Evolutionary conservation across 2,329 filamentous ascomycete genomes (phyloP).

Genomic region (Epichloe festucae): DNA sequence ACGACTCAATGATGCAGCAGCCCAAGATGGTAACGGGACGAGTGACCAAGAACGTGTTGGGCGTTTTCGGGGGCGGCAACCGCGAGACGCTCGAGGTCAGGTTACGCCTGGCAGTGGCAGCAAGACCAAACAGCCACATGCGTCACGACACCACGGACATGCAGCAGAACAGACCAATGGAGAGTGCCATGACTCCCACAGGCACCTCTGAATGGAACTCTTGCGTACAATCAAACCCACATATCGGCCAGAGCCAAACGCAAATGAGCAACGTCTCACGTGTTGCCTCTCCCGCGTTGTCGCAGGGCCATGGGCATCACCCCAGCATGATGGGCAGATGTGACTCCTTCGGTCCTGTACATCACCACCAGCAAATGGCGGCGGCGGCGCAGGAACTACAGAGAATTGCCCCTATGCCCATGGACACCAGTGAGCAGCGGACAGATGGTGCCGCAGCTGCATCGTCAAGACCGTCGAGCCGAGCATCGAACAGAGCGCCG

Average conservation of each 20-base stretch:
- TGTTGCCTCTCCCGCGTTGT: conserved; percentile 25
- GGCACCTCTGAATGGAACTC: conserved; percentile 68
- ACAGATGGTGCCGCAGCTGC: conserved; percentile 11
- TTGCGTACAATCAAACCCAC: conserved; percentile 59
- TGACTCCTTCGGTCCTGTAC: conserved; percentile 15
- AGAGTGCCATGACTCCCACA: conserved; percentile 31
- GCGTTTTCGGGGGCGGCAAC: conserved; percentile 69
- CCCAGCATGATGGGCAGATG: conserved; percentile 11
- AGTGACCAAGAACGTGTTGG: conserved; percentile 74
- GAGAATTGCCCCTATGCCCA: conserved; percentile 22
- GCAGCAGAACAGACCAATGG: conserved; percentile 13
- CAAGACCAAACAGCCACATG: conserved; percentile 34
- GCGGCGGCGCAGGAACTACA: conserved; percentile 17
- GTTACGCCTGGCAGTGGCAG: conserved; percentile 69
- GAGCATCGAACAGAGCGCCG: conserved; percentile 35
- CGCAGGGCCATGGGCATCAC: conserved; percentile 14
- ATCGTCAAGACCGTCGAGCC: conserved; percentile 46
- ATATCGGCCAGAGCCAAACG: conserved; percentile 26
- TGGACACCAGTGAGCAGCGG: conserved; percentile 11
- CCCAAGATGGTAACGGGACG: conserved; percentile 75
- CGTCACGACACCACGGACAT: conserved; percentile 13
- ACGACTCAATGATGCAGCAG: conserved; percentile 35
- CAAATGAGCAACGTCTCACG: conserved; percentile 15
- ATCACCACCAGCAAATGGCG: conserved; percentile 9
- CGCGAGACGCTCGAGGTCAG: conserved; percentile 90